A percentile compares a stretch with the other conserved stretches of the same genome.
Conservation (phyloP, 108 stramenopile species). For the Discostella stelligeroides region DNA sequence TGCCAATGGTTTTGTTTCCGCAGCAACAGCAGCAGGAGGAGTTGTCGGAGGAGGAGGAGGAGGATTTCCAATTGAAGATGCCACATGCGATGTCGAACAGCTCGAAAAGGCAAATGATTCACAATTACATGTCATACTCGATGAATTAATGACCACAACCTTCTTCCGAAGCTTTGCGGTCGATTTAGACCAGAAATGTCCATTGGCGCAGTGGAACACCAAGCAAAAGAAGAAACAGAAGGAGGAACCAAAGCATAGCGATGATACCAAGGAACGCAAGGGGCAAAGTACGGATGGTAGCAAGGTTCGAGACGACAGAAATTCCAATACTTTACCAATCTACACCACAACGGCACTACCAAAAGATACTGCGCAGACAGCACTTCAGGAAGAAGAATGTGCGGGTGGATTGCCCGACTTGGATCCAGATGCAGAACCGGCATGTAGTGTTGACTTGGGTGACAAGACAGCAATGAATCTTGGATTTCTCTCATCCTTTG, state of each 20-base stretch:
- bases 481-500: slow-evolving; percentile 20
- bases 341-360: no score
- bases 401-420: slow-evolving; percentile 52
- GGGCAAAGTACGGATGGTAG: no score
- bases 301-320: neutral
- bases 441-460: slow-evolving; percentile 48
- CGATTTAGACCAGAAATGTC: slow-evolving; percentile 80
- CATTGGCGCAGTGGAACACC: slow-evolving; percentile 53
- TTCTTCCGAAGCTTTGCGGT: slow-evolving; percentile 86
- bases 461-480: slow-evolving; percentile 22
- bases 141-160: slow-evolving; percentile 68
- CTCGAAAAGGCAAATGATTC: slow-evolving; percentile 88
- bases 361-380: no score
- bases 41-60: neutral
- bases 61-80: slow-evolving; percentile 68
- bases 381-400: slow-evolving; percentile 15
- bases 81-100: slow-evolving; percentile 82
- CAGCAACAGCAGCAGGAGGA: no score
- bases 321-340: neutral
- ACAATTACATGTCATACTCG: slow-evolving; percentile 79
- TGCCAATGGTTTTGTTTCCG: neutral
- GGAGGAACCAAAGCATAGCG: slow-evolving; percentile 14
- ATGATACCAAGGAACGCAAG: neutral
- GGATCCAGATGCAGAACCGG: slow-evolving; percentile 52
- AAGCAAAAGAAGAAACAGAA: slow-evolving; percentile 18